A percentile compares a stretch with the other conserved stretches of the same genome.
Conservation (phyloP, 257 asterid genomes). For the Nicotiana knightiana region DNA sequence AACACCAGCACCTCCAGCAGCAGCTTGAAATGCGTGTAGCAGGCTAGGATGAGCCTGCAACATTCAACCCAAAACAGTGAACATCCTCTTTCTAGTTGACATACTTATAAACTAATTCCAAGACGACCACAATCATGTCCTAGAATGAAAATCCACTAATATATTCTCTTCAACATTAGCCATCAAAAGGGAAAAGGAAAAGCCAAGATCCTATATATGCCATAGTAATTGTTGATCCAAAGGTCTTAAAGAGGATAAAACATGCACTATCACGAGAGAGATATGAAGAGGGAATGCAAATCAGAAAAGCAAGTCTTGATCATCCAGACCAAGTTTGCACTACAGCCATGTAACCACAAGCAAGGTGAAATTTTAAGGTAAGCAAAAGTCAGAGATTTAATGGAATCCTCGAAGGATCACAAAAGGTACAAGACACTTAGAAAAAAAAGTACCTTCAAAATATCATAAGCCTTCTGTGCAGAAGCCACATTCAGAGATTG, state of each 20-base stretch:
- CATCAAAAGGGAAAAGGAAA: not conserved
- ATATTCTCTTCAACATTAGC: not conserved
- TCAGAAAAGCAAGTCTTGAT: not conserved
- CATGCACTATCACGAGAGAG: not conserved
- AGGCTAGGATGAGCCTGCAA: constrained; percentile 84
- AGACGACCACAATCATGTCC: not conserved
- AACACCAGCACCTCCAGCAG: constrained; percentile 32
- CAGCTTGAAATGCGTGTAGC: constrained; percentile 78
- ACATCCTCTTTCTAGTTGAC: not conserved
- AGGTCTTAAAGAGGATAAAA: not conserved
- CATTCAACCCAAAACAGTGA: not conserved
- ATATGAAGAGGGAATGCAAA: not conserved
- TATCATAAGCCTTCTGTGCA: constrained; percentile 75
- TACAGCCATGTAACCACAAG: not conserved
- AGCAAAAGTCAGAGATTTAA: not conserved
- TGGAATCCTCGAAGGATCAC: not conserved
- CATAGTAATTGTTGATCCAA: not conserved
- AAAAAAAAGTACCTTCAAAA: constrained; percentile 52
- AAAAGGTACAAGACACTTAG: not conserved
- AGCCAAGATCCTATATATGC: not conserved
- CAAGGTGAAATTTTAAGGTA: not conserved
- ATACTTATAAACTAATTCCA: not conserved
- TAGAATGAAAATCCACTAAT: not conserved
- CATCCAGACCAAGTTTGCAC: not conserved
- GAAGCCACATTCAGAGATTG: constrained; percentile 65